Percentiles rank a stretch among this genome's conserved stretches.
These are phyloP conservation scores for Globisporangium cystogenes DNA, from an alignment of 352 stramenopile species.

Conservation along the genomic window DNA sequence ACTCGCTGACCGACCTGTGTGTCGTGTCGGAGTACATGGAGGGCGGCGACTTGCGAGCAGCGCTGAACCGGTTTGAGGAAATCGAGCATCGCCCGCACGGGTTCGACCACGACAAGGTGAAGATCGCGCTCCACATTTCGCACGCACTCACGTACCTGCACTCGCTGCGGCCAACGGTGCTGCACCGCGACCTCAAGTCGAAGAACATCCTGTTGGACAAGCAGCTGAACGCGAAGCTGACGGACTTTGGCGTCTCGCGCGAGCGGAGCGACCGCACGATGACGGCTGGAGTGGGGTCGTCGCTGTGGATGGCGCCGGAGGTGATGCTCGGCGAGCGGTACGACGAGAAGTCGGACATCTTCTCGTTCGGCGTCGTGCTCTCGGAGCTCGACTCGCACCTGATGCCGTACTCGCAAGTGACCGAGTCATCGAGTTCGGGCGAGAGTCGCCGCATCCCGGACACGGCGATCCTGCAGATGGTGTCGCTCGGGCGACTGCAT, in stretches of 20 bases:
- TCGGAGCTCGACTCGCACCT: slow-evolving; percentile 37
- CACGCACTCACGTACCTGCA: slow-evolving; percentile 39
- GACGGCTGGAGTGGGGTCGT: slow-evolving; percentile 30
- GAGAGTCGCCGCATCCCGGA: slow-evolving; percentile 18
- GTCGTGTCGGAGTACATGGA: slow-evolving; percentile 38
- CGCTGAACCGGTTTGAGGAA: slow-evolving; percentile 24
- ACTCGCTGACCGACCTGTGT: slow-evolving; percentile 36
- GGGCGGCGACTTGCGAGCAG: slow-evolving; percentile 29
- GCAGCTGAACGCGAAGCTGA: slow-evolving; percentile 26
- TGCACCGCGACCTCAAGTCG: slow-evolving; percentile 55
- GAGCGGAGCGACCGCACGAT: slow-evolving; percentile 25
- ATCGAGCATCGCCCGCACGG: slow-evolving; percentile 20
- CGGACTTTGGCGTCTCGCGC: slow-evolving; percentile 28
- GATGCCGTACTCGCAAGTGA: slow-evolving; percentile 18
- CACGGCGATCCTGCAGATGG: slow-evolving; percentile 28
- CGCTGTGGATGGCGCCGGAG: slow-evolving; percentile 39
- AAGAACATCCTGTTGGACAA: slow-evolving; percentile 42
- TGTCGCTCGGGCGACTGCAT: slow-evolving; percentile 25
- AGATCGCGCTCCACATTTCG: slow-evolving; percentile 23
- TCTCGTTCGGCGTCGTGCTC: slow-evolving; percentile 42
- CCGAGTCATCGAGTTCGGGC: slow-evolving; percentile 5
- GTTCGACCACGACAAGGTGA: slow-evolving; percentile 30
- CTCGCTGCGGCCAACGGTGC: slow-evolving; percentile 25
- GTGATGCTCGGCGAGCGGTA: slow-evolving; percentile 42
- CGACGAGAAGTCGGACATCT: slow-evolving; percentile 35